Percentiles rank a stretch among this genome's conserved stretches.
Conservation (phyloP, 1,284 basidiomycete species). For the Lentinus polychrous region DNA sequence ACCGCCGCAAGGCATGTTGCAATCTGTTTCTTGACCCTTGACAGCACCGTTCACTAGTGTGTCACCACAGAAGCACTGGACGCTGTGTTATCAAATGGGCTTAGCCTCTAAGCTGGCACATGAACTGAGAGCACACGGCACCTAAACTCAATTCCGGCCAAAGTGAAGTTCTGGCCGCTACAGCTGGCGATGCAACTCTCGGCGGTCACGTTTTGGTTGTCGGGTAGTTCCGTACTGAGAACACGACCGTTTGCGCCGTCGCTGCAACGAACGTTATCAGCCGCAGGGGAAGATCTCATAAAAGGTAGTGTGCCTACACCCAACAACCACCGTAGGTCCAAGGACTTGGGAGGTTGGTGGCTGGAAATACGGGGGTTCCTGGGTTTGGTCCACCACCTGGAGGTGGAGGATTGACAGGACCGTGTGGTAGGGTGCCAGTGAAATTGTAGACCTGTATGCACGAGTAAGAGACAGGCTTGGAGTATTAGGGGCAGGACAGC, state of each 20-base stretch:
- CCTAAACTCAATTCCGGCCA: conserved; percentile 41
- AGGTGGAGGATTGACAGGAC: conserved; percentile 26
- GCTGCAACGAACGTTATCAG: conserved; percentile 15
- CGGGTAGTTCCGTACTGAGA: conserved; percentile 25
- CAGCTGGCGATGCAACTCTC: conserved; percentile 32
- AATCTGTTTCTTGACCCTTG: conserved; percentile 39
- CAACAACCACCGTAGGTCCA: conserved; percentile 49
- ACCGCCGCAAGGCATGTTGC: conserved; percentile 63
- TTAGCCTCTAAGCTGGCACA: background rate
- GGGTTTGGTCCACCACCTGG: conserved; percentile 32
- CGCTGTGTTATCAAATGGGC: conserved; percentile 4
- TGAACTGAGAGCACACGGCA: conserved; percentile 1
- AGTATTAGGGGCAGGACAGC: conserved; percentile 4
- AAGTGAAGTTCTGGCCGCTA: conserved; percentile 26
- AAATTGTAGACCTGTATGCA: conserved; percentile 49
- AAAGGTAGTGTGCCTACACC: conserved; percentile 36
- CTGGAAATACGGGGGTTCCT: conserved; percentile 34
- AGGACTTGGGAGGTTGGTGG: conserved; percentile 39
- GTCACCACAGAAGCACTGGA: conserved; percentile 60
- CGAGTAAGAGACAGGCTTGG: background rate
- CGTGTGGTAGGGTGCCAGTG: conserved; percentile 48
- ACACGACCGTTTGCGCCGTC: conserved; percentile 34
- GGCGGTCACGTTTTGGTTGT: conserved; percentile 30
- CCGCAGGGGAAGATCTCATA: background rate
- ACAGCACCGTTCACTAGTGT: conserved; percentile 52